phyloP scores from a whole-genome alignment of 257 asterid genomes.

The Solanum peruvianum region DNA sequence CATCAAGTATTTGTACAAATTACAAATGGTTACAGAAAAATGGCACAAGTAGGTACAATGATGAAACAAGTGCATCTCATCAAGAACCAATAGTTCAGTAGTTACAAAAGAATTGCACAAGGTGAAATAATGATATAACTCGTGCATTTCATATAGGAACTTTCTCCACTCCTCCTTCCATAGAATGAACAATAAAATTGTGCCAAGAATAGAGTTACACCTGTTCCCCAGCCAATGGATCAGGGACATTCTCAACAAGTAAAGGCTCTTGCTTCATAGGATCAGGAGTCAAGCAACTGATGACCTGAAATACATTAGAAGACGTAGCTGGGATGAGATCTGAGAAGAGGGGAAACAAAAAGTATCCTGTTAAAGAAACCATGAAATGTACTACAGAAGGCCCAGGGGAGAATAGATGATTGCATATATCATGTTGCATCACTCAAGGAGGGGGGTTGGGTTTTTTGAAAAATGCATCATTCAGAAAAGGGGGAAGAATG shows the following conservation, averaged over 20 bases:
- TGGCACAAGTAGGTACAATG: not conserved
- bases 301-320: slow-evolving; percentile 43
- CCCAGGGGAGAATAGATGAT: not conserved
- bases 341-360: not conserved
- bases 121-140: not conserved
- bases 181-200: not conserved
- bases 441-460: not conserved
- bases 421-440: not conserved
- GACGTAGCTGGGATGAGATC: not conserved
- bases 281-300: slow-evolving; percentile 62
- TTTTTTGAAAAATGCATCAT: not conserved
- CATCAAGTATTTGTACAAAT: not conserved
- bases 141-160: not conserved
- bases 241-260: slow-evolving; percentile 67
- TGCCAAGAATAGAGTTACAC: slow-evolving; percentile 15
- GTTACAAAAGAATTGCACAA: not conserved
- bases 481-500: not conserved
- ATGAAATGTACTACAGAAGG: not conserved
- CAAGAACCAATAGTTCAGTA: not conserved
- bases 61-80: not conserved
- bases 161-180: not conserved
- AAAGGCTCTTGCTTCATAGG: slow-evolving; percentile 86
- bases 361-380: not conserved
- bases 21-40: not conserved
- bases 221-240: slow-evolving; percentile 96